A percentile compares a stretch with the other conserved stretches of the same genome.
These are phyloP conservation scores for Lactifluus echinatus DNA, from an alignment of 768 basidiomycete genomes.

Conservation along the genomic window DNA sequence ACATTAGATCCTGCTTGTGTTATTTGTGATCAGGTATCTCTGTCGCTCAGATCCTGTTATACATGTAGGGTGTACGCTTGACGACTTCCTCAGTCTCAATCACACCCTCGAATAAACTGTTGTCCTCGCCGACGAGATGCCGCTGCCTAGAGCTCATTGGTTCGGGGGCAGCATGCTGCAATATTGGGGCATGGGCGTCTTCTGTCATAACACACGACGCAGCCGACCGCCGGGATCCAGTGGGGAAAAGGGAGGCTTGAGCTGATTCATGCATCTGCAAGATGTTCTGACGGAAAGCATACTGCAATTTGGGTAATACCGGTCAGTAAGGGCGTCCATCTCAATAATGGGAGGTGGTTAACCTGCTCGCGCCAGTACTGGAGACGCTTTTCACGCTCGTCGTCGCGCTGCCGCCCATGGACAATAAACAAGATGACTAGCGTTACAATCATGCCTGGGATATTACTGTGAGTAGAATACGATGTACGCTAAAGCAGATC, in stretches of 20 bases:
- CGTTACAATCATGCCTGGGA: conserved; percentile 64
- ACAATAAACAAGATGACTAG: conserved; percentile 59
- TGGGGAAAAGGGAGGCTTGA: conserved; percentile 52
- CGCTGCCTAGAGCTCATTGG: conserved; percentile 44
- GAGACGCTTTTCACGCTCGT: conserved; percentile 72
- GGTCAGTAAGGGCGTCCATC: neutral
- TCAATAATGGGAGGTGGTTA: neutral
- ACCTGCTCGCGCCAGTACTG: conserved; percentile 91
- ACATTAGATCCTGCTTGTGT: neutral
- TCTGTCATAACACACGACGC: conserved; percentile 43
- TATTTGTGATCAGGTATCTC: neutral
- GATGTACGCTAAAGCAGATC: too few species aligned
- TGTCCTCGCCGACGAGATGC: conserved; percentile 41
- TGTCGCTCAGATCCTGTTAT: conserved; percentile 11
- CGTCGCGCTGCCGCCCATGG: conserved; percentile 62
- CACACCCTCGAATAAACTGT: conserved; percentile 31
- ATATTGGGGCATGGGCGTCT: conserved; percentile 47
- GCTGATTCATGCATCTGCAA: conserved; percentile 72
- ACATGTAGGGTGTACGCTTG: conserved; percentile 24
- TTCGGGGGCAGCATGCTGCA: conserved; percentile 32
- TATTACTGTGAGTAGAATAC: neutral
- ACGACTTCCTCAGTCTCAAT: conserved; percentile 41
- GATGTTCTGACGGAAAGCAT: conserved; percentile 73
- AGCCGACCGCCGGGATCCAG: conserved; percentile 37
- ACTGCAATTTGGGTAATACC: conserved; percentile 32